Evolutionary conservation across 805 yeast species (phyloP).

Genomic region (Debaryomyces castellii): DNA sequence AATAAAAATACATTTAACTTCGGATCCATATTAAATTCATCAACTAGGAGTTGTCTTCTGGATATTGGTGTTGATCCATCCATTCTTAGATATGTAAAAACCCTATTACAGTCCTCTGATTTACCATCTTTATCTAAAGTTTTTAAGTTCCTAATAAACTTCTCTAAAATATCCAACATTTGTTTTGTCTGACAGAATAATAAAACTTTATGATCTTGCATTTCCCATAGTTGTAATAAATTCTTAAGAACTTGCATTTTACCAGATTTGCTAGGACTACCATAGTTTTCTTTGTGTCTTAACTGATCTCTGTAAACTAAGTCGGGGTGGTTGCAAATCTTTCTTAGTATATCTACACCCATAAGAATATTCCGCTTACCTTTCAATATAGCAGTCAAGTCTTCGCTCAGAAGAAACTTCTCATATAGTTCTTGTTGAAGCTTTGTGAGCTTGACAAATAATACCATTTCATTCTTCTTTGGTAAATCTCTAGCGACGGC

Average conservation of each 20-base stretch:
- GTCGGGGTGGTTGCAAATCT: conserved; percentile 97
- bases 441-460: conserved; percentile 83
- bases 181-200: conserved; percentile 92
- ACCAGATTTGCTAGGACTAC: conserved; percentile 69
- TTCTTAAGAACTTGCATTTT: conserved; percentile 87
- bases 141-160: conserved; percentile 49
- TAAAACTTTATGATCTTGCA: conserved; percentile 74
- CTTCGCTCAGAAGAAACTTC: conserved; percentile 73
- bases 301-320: conserved; percentile 51
- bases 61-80: conserved; percentile 89
- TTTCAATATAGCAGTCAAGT: conserved; percentile 63
- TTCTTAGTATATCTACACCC: conserved; percentile 88
- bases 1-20: conserved; percentile 66
- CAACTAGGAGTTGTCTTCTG: conserved; percentile 76
- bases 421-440: conserved; percentile 73
- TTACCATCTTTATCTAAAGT: conserved; percentile 11
- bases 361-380: conserved; percentile 80
- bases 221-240: conserved; percentile 70
- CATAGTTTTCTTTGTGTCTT: conserved; percentile 43
- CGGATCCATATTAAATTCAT: conserved; percentile 66
- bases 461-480: conserved; percentile 87
- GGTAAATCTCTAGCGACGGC: conserved; percentile 97
- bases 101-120: conserved; percentile 8
- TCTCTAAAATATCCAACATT: conserved; percentile 86
- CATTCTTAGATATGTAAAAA: conserved; percentile 71